Conservation (phyloP, 2,329 filamentous ascomycete genomes). For the Penicillium nordicum region DNA sequence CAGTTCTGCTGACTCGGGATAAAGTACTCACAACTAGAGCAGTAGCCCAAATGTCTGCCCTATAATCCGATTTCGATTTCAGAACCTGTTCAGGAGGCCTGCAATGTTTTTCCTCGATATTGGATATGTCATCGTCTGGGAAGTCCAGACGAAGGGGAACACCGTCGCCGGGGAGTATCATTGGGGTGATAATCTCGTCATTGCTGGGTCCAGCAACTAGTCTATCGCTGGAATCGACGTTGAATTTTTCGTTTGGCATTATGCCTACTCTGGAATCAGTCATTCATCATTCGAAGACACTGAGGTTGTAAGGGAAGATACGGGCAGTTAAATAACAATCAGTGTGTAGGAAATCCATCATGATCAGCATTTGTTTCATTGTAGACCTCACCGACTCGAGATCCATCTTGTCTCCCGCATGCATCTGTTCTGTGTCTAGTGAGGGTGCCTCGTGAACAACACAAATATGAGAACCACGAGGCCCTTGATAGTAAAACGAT, state of each 20-base stretch:
- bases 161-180: neutral
- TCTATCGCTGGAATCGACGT: neutral
- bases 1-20: no score
- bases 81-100: slow-evolving; percentile 2
- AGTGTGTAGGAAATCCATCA: slow-evolving; percentile 4
- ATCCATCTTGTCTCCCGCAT: neutral
- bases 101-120: neutral
- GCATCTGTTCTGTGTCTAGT: neutral
- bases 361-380: neutral
- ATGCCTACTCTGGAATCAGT: neutral
- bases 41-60: neutral
- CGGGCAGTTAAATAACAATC: slow-evolving; percentile 5
- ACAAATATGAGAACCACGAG: slow-evolving; percentile 18
- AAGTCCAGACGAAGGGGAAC: neutral
- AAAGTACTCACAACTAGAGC: neutral
- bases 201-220: neutral
- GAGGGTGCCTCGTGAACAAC: slow-evolving; percentile 20
- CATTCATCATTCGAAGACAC: neutral
- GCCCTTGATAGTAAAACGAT: slow-evolving; percentile 18
- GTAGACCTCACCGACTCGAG: neutral
- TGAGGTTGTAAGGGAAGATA: neutral
- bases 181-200: neutral
- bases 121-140: neutral
- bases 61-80: neutral
- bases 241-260: neutral